These are phyloP conservation scores for Atkinsonella hypoxylon DNA, from an alignment of 2,329 filamentous ascomycete genomes.

Conservation along the genomic window DNA sequence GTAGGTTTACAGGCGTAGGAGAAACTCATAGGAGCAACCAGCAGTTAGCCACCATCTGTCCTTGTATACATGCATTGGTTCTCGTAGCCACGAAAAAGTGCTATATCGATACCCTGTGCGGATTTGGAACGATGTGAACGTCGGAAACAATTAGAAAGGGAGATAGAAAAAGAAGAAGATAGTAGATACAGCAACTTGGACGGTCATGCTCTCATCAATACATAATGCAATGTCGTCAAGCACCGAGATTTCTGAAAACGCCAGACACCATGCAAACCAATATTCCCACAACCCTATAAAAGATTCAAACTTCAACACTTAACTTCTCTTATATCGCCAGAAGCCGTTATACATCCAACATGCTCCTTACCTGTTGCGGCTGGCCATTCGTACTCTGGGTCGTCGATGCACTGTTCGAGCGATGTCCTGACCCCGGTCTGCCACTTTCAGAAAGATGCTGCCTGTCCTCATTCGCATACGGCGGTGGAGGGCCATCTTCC, in stretches of 20 bases:
- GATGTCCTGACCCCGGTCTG: slow-evolving; percentile 20
- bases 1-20: too few species aligned
- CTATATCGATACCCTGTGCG: too few species aligned
- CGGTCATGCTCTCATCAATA: not conserved
- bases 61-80: too few species aligned
- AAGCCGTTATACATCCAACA: slow-evolving; percentile 38
- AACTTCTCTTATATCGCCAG: not conserved
- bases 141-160: too few species aligned
- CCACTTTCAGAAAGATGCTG: slow-evolving; percentile 13
- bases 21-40: too few species aligned
- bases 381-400: slow-evolving; percentile 32
- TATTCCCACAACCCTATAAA: not conserved
- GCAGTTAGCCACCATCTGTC: too few species aligned
- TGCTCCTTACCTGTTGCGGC: slow-evolving; percentile 44
- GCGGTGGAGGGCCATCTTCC: slow-evolving; percentile 32
- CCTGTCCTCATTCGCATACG: slow-evolving; percentile 21
- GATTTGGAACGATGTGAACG: too few species aligned
- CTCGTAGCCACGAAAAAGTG: too few species aligned
- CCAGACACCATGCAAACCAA: not conserved
- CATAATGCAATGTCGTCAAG: not conserved
- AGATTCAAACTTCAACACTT: not conserved
- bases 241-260: not conserved
- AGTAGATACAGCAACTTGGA: not conserved
- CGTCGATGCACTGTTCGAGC: slow-evolving; percentile 35
- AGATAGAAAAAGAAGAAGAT: too few species aligned